Evolutionary conservation across 306 rosid species (phyloP), one percentile per base, ranked within the genome.

Genomic region (Purshia tridentata): DNA sequence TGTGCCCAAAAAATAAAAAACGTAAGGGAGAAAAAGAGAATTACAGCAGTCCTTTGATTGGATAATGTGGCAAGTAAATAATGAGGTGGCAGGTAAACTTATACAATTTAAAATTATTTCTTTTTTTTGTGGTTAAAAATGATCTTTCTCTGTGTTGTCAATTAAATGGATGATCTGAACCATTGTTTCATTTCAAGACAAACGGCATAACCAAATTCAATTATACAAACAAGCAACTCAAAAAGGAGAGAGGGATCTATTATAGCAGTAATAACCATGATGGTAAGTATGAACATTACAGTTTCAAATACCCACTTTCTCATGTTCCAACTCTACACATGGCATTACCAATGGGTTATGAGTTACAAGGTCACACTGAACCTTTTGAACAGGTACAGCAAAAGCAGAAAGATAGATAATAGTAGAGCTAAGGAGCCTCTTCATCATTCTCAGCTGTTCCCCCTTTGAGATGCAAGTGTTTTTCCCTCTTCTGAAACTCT

Each of bases 391-490:
- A 20, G 42, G 74, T 5, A 53, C 42, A 49, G 46, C 6, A 9
- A 42, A 3, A 12, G 40, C 22, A n/a, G 6, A 2, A 6, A 7
- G 63, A 4, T 47, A 29, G 35, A 29, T 29, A 29, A 29, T 29
- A 29, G 1, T 20, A 53, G 75, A 41, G 14, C 54, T 70, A 70
- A 20, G 75, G 22, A 82, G 79, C 84, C 84, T 89, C 86, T 0
- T 89, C 97, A 77, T 91, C 99, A 67, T 77, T 79, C 85, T 91
- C 99, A 47, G 61, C 85, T 3, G 90, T 39, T 44, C 92, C 99
- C 39, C 91, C 99, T 88, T 91, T 94, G 72, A 94, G 96, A 74
- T 94, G 99, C 83, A 94, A 91, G 84, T 91, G 97, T 51, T 94
- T 94, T 23, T 91, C 99, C 78, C 99, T 89, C 83, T 87, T 91